Percentiles rank a stretch among this genome's conserved stretches.
These are phyloP conservation scores for Brassica cretica DNA, from an alignment of 345 rosid genomes.

Conservation along the genomic window DNA sequence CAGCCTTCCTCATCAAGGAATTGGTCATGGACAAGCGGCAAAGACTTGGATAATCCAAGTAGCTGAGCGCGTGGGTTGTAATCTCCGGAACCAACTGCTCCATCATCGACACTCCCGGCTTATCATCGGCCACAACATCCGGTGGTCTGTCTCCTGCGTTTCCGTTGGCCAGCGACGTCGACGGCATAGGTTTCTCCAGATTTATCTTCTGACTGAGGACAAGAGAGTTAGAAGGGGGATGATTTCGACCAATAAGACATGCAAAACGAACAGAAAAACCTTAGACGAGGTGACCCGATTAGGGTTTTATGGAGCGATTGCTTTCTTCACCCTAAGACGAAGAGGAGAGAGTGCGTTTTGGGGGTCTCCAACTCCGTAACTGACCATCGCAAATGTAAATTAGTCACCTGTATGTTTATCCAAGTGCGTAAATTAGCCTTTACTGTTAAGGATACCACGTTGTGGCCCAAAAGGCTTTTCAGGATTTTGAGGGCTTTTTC, in stretches of 20 bases:
- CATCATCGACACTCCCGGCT: constrained; percentile 91
- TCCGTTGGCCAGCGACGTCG: constrained; percentile 37
- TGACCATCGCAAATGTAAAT: constrained; percentile 14
- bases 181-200: constrained; percentile 32
- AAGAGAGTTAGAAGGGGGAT: constrained; percentile 37
- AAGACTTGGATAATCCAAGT: constrained; percentile 64
- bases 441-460: background rate
- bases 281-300: constrained; percentile 26
- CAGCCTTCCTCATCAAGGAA: constrained; percentile 96
- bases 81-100: constrained; percentile 99
- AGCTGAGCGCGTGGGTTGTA: constrained; percentile 96
- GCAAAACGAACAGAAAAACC: constrained; percentile 50
- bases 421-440: background rate
- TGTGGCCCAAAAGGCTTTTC: background rate
- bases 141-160: constrained; percentile 32
- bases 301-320: constrained; percentile 21
- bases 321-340: constrained; percentile 34
- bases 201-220: constrained; percentile 40
- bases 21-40: constrained; percentile 79
- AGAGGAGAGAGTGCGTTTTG: constrained; percentile 10
- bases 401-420: background rate
- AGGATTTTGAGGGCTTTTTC: background rate
- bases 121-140: constrained; percentile 50
- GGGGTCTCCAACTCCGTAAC: constrained; percentile 32
- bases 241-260: constrained; percentile 70